phyloP scores from a whole-genome alignment of 352 stramenopile genomes.

The Phytophthora pini region DNA sequence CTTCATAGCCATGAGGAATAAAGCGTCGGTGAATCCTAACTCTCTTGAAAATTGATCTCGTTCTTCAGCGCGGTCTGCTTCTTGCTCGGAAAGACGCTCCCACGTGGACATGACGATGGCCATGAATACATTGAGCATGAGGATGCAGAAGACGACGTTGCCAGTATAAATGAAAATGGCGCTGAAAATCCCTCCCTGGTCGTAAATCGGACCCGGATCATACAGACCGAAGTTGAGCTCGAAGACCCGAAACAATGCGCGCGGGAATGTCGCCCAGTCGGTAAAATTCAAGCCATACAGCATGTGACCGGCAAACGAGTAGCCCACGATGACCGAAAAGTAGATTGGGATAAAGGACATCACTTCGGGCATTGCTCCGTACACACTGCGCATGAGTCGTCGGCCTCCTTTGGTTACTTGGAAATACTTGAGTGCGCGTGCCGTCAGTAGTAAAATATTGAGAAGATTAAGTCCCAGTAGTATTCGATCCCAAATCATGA shows the following conservation, averaged over 20 bases:
- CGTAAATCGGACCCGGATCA: slow-evolving; percentile 72
- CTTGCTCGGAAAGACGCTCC: slow-evolving; percentile 62
- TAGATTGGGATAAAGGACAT: slow-evolving; percentile 78
- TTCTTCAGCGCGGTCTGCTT: slow-evolving; percentile 56
- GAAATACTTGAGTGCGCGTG: slow-evolving; percentile 73
- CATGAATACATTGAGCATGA: slow-evolving; percentile 85
- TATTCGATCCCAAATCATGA: slow-evolving; percentile 68
- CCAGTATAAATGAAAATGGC: slow-evolving; percentile 77
- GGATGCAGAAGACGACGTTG: slow-evolving; percentile 75
- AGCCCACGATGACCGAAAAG: slow-evolving; percentile 63
- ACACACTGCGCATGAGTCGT: slow-evolving; percentile 71
- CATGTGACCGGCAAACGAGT: slow-evolving; percentile 78
- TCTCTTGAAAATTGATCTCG: slow-evolving; percentile 49
- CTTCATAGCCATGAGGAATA: slow-evolving; percentile 63
- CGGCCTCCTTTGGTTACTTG: slow-evolving; percentile 70
- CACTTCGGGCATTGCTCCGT: slow-evolving; percentile 77
- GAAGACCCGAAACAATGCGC: slow-evolving; percentile 72
- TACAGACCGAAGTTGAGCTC: slow-evolving; percentile 80
- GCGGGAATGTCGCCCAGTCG: slow-evolving; percentile 69
- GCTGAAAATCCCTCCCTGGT: slow-evolving; percentile 64
- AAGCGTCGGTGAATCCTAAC: slow-evolving; percentile 47
- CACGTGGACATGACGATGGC: slow-evolving; percentile 80
- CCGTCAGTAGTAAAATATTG: slow-evolving; percentile 74
- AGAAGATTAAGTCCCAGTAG: slow-evolving; percentile 70
- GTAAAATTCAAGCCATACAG: slow-evolving; percentile 68